A percentile compares a stretch with the other conserved stretches of the same genome.
phyloP scores from a whole-genome alignment of 2,329 filamentous ascomycete species.

The Penicillium corylophilum region DNA sequence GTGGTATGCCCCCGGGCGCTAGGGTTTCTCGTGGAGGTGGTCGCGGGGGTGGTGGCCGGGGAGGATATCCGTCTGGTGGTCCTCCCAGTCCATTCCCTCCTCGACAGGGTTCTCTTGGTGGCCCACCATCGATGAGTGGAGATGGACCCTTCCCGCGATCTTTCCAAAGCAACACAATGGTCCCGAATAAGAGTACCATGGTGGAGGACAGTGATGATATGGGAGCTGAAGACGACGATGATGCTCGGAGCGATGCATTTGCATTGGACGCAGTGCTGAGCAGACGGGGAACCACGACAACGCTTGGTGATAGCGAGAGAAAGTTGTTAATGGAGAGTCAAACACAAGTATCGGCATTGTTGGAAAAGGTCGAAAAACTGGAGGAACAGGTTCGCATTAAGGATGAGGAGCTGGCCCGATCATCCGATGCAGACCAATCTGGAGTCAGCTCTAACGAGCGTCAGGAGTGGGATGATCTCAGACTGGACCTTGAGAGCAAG shows the following conservation, averaged over 20 bases:
- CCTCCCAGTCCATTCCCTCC: constrained; percentile 41
- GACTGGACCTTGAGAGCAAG: constrained; percentile 68
- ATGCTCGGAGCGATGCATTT: constrained; percentile 63
- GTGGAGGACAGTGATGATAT: constrained; percentile 88
- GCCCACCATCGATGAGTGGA: constrained; percentile 53
- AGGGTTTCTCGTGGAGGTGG: constrained; percentile 43
- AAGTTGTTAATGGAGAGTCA: constrained; percentile 78
- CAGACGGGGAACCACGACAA: constrained; percentile 50
- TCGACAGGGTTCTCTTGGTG: constrained; percentile 42
- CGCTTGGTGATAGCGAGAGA: constrained; percentile 60
- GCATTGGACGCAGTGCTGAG: constrained; percentile 55
- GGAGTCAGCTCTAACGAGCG: constrained; percentile 61
- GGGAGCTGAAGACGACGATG: constrained; percentile 56
- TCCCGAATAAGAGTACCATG: constrained; percentile 97
- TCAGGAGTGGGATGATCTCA: constrained; percentile 66
- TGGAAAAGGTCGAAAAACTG: constrained; percentile 69
- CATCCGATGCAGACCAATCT: constrained; percentile 57
- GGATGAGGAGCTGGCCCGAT: constrained; percentile 65
- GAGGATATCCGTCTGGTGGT: constrained; percentile 39
- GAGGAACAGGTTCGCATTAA: constrained; percentile 68
- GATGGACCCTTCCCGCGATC: constrained; percentile 81
- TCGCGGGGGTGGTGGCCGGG: constrained; percentile 26
- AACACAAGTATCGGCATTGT: constrained; percentile 70
- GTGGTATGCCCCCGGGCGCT: constrained; percentile 37
- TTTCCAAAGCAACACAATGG: constrained; percentile 92